Evolutionary conservation across 345 rosid species (phyloP).

Genomic region (Euclidium syriacum): DNA sequence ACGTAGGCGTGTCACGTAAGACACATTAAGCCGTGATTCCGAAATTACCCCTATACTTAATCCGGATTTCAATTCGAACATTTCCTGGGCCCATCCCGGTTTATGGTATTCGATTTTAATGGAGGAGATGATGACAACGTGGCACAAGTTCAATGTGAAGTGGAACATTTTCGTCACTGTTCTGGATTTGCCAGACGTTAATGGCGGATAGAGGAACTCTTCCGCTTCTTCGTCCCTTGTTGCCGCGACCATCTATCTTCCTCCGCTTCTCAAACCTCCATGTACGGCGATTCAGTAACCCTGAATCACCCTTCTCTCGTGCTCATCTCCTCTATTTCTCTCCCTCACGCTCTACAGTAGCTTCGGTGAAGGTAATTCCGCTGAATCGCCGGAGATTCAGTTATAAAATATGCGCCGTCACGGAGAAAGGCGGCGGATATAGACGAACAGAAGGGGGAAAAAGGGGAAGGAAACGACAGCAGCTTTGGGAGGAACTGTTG

Average conservation of each 20-base stretch:
- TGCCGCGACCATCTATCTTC: background rate
- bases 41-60: constrained; percentile 3
- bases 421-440: background rate
- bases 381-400: constrained; percentile 11
- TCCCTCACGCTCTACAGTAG: background rate
- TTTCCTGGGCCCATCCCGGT: constrained; percentile 17
- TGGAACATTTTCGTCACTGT: background rate
- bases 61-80: constrained; percentile 3
- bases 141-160: constrained; percentile 7
- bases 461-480: constrained; percentile 12
- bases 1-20: constrained; percentile 35
- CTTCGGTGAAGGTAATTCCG: background rate
- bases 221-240: constrained; percentile 13
- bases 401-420: background rate
- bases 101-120: constrained; percentile 17
- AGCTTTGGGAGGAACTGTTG: constrained; percentile 30
- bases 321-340: background rate
- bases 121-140: constrained; percentile 30
- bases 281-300: background rate
- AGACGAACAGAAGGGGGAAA: constrained; percentile 3
- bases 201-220: constrained; percentile 30
- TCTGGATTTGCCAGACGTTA: constrained; percentile 16
- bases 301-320: background rate
- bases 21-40: background rate
- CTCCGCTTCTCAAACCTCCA: background rate